These are phyloP conservation scores for Fusarium mangiferae DNA, from an alignment of 2,329 filamentous ascomycete species.

Conservation along the genomic window DNA sequence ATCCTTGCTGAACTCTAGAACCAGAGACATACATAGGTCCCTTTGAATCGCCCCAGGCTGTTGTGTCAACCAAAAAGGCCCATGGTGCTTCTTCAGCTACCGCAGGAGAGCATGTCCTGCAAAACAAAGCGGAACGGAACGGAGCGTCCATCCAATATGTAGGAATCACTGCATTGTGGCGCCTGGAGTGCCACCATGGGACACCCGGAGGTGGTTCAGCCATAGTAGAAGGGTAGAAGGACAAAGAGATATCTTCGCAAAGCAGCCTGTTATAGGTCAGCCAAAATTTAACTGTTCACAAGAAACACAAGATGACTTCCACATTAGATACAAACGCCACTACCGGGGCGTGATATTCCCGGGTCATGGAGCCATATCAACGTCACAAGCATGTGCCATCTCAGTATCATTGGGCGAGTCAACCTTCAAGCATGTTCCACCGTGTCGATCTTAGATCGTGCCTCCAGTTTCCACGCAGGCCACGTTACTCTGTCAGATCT, in stretches of 20 bases:
- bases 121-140: conserved; percentile 4
- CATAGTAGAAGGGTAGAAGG: background rate
- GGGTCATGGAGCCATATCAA: conserved; percentile 6
- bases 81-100: background rate
- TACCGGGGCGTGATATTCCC: background rate
- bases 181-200: background rate
- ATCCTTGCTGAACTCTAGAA: background rate
- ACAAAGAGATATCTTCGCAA: conserved; percentile 1
- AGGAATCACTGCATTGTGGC: conserved; percentile 3
- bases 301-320: background rate
- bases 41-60: background rate
- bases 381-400: conserved; percentile 20
- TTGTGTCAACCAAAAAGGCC: background rate
- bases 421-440: background rate
- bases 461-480: background rate
- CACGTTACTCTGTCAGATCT: background rate
- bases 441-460: background rate
- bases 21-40: background rate
- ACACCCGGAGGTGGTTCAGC: background rate
- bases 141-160: background rate
- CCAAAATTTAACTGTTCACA: background rate
- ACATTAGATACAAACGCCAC: background rate
- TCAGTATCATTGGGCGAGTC: background rate
- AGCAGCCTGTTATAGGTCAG: conserved; percentile 7
- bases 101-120: background rate